Conservation (phyloP, 108 stramenopile species). For the Nitzschia sp. region DNA sequence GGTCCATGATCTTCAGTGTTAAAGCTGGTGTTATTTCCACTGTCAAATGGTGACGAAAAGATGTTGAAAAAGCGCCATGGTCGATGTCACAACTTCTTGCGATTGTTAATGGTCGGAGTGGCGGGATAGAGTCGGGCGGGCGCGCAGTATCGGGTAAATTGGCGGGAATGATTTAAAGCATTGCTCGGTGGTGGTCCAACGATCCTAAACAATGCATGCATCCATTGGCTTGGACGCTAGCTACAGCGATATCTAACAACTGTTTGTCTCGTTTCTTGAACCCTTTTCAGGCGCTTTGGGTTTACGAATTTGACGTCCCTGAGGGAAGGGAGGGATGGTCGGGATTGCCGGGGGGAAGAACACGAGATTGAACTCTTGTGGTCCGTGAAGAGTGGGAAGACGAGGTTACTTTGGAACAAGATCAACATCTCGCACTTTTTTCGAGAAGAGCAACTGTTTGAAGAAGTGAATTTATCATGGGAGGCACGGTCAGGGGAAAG, state of each 20-base stretch:
- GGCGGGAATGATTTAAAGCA: too few species aligned
- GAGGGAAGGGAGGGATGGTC: slow-evolving; percentile 18
- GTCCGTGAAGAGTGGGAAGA: slow-evolving; percentile 50
- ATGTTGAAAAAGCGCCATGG: not conserved
- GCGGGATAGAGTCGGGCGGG: not conserved
- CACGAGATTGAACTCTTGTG: slow-evolving; percentile 55
- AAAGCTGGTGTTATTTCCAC: too few species aligned
- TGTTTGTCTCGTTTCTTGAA: not conserved
- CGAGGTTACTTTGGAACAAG: slow-evolving; percentile 42
- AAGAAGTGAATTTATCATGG: slow-evolving; percentile 37
- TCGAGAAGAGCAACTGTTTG: not conserved
- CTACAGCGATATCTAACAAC: too few species aligned
- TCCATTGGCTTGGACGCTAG: too few species aligned
- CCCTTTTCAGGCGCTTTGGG: slow-evolving; percentile 34
- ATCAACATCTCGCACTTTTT: slow-evolving; percentile 29
- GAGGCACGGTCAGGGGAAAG: slow-evolving; percentile 24
- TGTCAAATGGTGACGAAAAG: too few species aligned
- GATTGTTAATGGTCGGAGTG: not conserved
- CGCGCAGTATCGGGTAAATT: too few species aligned
- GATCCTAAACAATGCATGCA: too few species aligned
- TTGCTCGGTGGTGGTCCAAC: too few species aligned
- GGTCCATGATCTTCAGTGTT: too few species aligned
- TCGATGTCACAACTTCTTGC: not conserved
- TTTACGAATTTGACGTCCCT: slow-evolving; percentile 26
- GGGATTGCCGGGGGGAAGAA: slow-evolving; percentile 42